A percentile compares a stretch with the other conserved stretches of the same genome.
These are phyloP conservation scores for Rachicladosporium sp. DNA, from an alignment of 2,329 filamentous ascomycete genomes.

Conservation along the genomic window DNA sequence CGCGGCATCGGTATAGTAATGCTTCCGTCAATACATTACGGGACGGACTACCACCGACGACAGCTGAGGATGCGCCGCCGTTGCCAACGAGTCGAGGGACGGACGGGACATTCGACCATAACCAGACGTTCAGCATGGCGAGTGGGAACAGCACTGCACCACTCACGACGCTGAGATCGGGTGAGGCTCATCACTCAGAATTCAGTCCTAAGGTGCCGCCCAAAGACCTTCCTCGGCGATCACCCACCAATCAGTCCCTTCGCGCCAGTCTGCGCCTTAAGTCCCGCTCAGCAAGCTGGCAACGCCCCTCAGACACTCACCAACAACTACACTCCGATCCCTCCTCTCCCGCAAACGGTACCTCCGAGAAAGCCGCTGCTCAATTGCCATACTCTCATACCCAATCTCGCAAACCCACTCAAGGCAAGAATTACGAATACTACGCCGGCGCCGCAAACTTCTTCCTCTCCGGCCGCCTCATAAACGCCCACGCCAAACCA, in stretches of 20 bases:
- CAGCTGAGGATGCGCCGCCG: constrained; percentile 33
- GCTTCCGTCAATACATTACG: constrained; percentile 38
- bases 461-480: constrained; percentile 69
- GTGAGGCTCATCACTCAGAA: too few relatives aligned
- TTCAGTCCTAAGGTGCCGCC: too few relatives aligned
- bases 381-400: constrained; percentile 1
- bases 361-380: constrained; percentile 9
- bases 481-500: constrained; percentile 77
- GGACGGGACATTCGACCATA: constrained; percentile 57
- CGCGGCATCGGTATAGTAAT: constrained; percentile 45
- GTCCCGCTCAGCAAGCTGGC: constrained; percentile 10
- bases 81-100: constrained; percentile 61
- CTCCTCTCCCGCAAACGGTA: constrained; percentile 47
- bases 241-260: constrained; percentile 10
- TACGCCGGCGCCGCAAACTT: constrained; percentile 91
- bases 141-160: constrained; percentile 66
- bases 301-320: constrained; percentile 23
- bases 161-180: constrained; percentile 35
- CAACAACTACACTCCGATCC: constrained; percentile 66
- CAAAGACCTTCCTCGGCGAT: neutral
- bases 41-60: constrained; percentile 20
- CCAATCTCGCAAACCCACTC: neutral
- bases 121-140: constrained; percentile 38
- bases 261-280: constrained; percentile 17
- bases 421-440: constrained; percentile 73